Evolutionary conservation across 257 asterid genomes (phyloP).

Genomic region (Nicotiana benthamiana): DNA sequence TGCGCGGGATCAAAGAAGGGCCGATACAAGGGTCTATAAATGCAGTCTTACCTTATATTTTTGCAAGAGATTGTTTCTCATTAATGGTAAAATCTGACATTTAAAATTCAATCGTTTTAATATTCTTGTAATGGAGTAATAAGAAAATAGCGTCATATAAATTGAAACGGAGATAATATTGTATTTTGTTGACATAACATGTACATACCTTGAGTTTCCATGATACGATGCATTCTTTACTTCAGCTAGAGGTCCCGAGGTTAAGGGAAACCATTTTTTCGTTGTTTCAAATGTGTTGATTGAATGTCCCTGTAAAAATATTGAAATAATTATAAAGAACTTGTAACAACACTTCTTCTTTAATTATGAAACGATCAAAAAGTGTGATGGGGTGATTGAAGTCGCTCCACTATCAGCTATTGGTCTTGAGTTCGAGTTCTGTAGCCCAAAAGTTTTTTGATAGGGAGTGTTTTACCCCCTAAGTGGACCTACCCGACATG

Average conservation of each 20-base stretch:
- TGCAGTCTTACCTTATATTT: no score
- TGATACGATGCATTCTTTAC: not conserved
- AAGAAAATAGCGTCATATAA: not conserved
- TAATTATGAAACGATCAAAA: not conserved
- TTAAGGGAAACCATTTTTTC: constrained; percentile 34
- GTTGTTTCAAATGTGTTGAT: constrained; percentile 39
- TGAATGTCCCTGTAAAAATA: constrained; percentile 25
- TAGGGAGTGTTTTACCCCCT: no score
- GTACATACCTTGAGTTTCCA: constrained; percentile 41
- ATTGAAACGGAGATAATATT: not conserved
- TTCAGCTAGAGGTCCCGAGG: constrained; percentile 38
- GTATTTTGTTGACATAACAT: not conserved
- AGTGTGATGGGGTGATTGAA: no score
- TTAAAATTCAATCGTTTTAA: no score
- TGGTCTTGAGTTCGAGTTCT: no score
- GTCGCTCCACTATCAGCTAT: no score
- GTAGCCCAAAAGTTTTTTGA: no score
- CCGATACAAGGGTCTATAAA: no score
- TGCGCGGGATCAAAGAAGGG: no score
- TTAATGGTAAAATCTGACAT: no score
- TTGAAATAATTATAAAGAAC: not conserved
- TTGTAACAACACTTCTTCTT: not conserved
- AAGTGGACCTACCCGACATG: no score
- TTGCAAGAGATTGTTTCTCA: not conserved
- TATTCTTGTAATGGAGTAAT: not conserved